phyloP scores from a whole-genome alignment of 2,329 filamentous ascomycete species.

The Pseudogymnoascus sp. region DNA sequence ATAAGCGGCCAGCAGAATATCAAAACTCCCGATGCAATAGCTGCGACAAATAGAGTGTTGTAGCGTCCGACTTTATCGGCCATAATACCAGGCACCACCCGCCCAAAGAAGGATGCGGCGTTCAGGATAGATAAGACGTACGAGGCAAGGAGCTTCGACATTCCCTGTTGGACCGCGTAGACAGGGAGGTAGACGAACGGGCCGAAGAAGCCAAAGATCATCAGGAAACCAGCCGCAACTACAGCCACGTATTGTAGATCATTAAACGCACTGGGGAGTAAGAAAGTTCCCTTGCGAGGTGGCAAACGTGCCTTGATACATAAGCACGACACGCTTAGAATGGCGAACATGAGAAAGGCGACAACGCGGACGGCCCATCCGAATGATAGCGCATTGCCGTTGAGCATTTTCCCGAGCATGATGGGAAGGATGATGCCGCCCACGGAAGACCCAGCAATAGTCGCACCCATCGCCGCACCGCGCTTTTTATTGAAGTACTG shows the following conservation, averaged over 20 bases:
- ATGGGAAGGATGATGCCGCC: slow-evolving; percentile 54
- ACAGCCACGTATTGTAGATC: slow-evolving; percentile 36
- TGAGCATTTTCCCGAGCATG: slow-evolving; percentile 49
- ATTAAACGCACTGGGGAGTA: slow-evolving; percentile 41
- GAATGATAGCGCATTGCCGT: slow-evolving; percentile 13
- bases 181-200: slow-evolving; percentile 19
- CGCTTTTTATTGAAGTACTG: slow-evolving; percentile 44
- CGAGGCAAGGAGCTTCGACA: slow-evolving; percentile 19
- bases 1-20: slow-evolving; percentile 15
- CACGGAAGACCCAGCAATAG: slow-evolving; percentile 41
- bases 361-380: slow-evolving; percentile 12
- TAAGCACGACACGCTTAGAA: slow-evolving; percentile 41
- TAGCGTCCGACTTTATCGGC: slow-evolving; percentile 17
- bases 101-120: slow-evolving; percentile 17
- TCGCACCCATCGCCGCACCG: slow-evolving; percentile 40
- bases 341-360: slow-evolving; percentile 34
- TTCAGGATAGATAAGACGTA: slow-evolving; percentile 20
- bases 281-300: slow-evolving; percentile 32
- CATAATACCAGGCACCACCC: slow-evolving; percentile 17
- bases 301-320: slow-evolving; percentile 42
- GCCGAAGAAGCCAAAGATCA: slow-evolving; percentile 27
- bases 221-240: slow-evolving; percentile 34
- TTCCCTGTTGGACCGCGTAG: slow-evolving; percentile 20
- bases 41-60: slow-evolving; percentile 29
- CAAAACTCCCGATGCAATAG: slow-evolving; percentile 12